phyloP scores from a whole-genome alignment of 306 rosid genomes.

The Prunus davidiana region DNA sequence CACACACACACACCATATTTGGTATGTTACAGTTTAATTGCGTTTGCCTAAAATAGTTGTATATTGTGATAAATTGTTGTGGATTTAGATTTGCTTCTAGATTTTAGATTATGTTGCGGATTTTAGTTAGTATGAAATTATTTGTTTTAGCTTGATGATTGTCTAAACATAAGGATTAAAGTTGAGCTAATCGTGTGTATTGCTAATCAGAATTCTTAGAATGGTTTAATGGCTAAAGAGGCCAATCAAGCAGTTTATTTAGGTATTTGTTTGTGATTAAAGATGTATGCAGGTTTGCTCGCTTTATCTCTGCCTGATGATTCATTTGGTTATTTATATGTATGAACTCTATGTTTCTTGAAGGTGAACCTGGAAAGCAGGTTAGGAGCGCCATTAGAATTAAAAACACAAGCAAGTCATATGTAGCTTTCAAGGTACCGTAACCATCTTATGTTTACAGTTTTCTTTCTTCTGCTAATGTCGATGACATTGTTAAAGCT shows the following conservation, averaged over 20 bases:
- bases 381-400: slow-evolving; percentile 91
- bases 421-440: slow-evolving; percentile 90
- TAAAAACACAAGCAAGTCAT: slow-evolving; percentile 85
- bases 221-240: background rate
- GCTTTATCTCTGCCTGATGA: background rate
- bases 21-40: background rate
- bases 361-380: slow-evolving; percentile 96
- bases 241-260: background rate
- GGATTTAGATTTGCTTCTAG: background rate
- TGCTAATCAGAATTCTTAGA: background rate
- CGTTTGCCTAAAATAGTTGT: background rate
- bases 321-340: slow-evolving; percentile 8
- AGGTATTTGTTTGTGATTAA: background rate
- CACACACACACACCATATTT: background rate
- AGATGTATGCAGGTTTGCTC: background rate
- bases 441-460: slow-evolving; percentile 2
- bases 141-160: no score
- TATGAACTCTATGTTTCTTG: slow-evolving; percentile 23
- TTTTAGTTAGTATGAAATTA: background rate
- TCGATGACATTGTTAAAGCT: background rate
- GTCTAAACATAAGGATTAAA: no score
- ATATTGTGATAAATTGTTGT: background rate
- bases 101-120: background rate
- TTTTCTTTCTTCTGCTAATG: background rate
- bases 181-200: background rate